Evolutionary conservation across 495 filamentous ascomycete genomes (phyloP).

Genomic region (Penicillium robsamsonii): DNA sequence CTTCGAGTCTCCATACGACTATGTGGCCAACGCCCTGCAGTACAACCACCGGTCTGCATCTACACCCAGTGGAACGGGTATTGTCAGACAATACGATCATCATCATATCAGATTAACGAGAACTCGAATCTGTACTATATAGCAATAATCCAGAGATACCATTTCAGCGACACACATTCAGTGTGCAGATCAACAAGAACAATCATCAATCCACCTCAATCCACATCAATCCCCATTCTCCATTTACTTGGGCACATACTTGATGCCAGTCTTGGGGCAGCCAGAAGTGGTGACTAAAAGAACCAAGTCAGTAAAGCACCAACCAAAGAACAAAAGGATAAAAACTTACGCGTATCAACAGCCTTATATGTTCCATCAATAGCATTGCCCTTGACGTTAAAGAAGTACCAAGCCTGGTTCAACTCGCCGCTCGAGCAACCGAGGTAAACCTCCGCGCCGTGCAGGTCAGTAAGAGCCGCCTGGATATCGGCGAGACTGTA

Average conservation of each 20-base stretch:
- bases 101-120: background rate
- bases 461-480: constrained; percentile 54
- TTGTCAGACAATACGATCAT: background rate
- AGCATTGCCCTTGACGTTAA: constrained; percentile 69
- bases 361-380: constrained; percentile 68
- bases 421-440: constrained; percentile 58
- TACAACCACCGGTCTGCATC: background rate
- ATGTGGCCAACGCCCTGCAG: background rate
- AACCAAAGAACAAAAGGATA: background rate
- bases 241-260: constrained; percentile 56
- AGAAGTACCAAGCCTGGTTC: constrained; percentile 74
- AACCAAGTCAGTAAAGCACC: constrained; percentile 1
- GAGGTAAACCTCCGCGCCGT: constrained; percentile 60
- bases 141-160: constrained; percentile 8
- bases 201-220: background rate
- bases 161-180: constrained; percentile 3
- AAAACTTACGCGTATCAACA: constrained; percentile 44
- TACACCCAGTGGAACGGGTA: background rate
- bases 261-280: constrained; percentile 56
- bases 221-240: background rate
- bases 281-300: constrained; percentile 49
- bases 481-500: constrained; percentile 63
- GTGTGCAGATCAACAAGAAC: background rate
- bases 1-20: background rate
- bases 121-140: background rate